Conservation (phyloP, 352 stramenopile species). For the Stramenopiles sp. region DNA sequence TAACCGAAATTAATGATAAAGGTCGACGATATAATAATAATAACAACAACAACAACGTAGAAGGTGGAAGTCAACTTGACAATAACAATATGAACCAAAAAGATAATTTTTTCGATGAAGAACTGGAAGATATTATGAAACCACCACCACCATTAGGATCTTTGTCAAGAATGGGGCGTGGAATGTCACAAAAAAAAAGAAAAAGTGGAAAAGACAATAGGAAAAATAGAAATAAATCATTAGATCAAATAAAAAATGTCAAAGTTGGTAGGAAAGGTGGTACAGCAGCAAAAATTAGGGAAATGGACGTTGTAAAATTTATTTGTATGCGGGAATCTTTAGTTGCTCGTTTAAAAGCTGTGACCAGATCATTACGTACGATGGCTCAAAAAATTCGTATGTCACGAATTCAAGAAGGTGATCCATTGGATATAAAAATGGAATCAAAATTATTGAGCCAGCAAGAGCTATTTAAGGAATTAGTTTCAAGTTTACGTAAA, state of each 20-base stretch:
- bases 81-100: not conserved
- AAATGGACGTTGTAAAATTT: not conserved
- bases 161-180: not conserved
- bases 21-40: not conserved
- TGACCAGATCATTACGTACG: not conserved
- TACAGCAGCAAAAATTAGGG: not conserved
- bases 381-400: not conserved
- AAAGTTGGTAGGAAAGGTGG: not conserved
- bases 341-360: not conserved
- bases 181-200: not conserved
- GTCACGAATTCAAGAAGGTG: not conserved
- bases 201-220: not conserved
- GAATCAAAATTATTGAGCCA: not conserved
- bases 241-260: not conserved
- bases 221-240: not conserved
- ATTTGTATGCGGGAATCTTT: not conserved
- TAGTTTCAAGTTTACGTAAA: not conserved
- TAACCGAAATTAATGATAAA: not conserved
- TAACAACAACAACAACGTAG: not conserved
- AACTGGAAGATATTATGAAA: not conserved
- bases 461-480: not conserved
- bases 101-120: not conserved
- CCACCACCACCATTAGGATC: not conserved
- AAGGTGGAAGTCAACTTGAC: not conserved
- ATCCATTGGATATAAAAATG: not conserved